These are phyloP conservation scores for Bipolaris victoriae DNA, from an alignment of 2,329 filamentous ascomycete species.

Conservation along the genomic window DNA sequence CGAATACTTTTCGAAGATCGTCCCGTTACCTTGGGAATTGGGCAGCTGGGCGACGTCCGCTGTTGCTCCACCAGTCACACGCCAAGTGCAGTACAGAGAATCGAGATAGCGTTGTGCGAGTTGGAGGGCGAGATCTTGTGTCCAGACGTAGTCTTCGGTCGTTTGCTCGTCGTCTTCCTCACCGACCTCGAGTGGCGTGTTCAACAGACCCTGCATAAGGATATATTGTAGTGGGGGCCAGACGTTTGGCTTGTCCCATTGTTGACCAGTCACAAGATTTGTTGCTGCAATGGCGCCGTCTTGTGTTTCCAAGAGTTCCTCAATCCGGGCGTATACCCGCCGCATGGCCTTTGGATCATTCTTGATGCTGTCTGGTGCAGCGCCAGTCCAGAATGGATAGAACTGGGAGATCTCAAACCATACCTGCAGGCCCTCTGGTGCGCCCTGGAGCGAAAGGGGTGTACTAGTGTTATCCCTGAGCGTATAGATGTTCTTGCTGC, in stretches of 20 bases:
- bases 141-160: conserved; percentile 55
- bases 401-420: conserved; percentile 66
- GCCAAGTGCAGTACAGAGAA: conserved; percentile 73
- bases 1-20: conserved; percentile 74
- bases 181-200: conserved; percentile 64
- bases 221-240: conserved; percentile 72
- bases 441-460: conserved; percentile 47
- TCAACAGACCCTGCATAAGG: conserved; percentile 66
- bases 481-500: conserved; percentile 62
- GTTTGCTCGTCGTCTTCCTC: conserved; percentile 54
- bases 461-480: conserved; percentile 52
- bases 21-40: conserved; percentile 59
- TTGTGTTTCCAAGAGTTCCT: conserved; percentile 58
- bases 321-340: conserved; percentile 61
- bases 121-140: conserved; percentile 62
- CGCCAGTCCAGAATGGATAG: conserved; percentile 73
- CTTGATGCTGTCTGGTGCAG: conserved; percentile 63
- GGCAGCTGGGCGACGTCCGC: conserved; percentile 31
- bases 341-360: conserved; percentile 65
- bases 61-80: conserved; percentile 68
- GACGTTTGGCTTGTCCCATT: conserved; percentile 74
- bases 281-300: conserved; percentile 67
- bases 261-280: conserved; percentile 66
- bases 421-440: conserved; percentile 63
- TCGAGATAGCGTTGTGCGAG: conserved; percentile 71